A percentile compares a stretch with the other conserved stretches of the same genome.
phyloP scores from a whole-genome alignment of 2,329 filamentous ascomycete species.

The Rutstroemia sp. region DNA sequence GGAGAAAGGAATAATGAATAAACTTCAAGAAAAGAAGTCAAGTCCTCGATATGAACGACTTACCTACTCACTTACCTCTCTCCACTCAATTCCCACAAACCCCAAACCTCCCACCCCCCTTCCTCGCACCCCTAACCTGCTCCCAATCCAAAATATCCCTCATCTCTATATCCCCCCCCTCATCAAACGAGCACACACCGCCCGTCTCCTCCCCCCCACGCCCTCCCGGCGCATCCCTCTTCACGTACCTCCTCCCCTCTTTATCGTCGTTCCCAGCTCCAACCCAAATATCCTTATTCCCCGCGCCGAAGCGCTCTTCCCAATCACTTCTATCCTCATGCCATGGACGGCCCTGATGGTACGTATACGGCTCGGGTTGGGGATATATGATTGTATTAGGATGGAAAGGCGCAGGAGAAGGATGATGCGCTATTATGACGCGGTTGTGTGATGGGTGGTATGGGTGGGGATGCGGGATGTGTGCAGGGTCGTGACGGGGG shows the following conservation, averaged over 20 bases:
- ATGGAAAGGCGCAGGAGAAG: not conserved
- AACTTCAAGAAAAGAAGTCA: no score
- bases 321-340: no score
- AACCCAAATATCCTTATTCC: not conserved
- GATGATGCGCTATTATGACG: not conserved
- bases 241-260: not conserved
- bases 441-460: not conserved
- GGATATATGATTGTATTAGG: not conserved
- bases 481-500: not conserved
- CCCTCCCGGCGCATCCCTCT: not conserved
- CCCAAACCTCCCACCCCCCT: not conserved
- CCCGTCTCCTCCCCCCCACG: not conserved
- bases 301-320: no score
- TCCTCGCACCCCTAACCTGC: fast-evolving
- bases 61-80: not conserved
- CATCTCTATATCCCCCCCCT: not conserved
- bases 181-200: not conserved
- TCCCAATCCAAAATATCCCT: not conserved
- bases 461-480: not conserved
- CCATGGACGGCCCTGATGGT: no score
- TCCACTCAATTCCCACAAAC: not conserved
- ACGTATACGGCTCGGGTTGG: no score
- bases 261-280: not conserved
- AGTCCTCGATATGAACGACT: not conserved
- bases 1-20: no score